Conservation (phyloP, 371 early-diverging fungal species). For the Fennellomyces sp. region DNA sequence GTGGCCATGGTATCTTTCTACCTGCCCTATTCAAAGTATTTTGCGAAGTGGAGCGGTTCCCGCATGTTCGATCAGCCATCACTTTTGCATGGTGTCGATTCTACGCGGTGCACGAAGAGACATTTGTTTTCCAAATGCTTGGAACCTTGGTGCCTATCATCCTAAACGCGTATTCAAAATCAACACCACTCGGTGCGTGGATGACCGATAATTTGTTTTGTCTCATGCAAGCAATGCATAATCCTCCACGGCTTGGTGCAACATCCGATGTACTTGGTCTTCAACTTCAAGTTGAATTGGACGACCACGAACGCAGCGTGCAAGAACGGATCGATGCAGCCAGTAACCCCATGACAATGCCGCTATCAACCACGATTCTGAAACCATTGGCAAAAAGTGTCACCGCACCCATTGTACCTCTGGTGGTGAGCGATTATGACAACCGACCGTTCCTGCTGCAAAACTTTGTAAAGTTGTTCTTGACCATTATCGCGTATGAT, state of each 20-base stretch:
- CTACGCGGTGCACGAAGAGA: conserved; percentile 66
- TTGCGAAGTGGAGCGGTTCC: conserved; percentile 51
- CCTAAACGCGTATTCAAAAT: conserved; percentile 42
- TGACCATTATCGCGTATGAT: conserved; percentile 72
- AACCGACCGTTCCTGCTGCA: conserved; percentile 52
- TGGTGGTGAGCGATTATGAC: conserved; percentile 29
- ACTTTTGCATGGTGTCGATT: conserved; percentile 65
- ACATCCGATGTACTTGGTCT: conserved; percentile 49
- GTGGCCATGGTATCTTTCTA: conserved; percentile 61
- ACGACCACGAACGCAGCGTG: conserved; percentile 47
- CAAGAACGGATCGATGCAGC: conserved; percentile 49
- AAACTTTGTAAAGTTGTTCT: conserved; percentile 62
- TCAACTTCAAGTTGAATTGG: conserved; percentile 51
- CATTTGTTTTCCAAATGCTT: conserved; percentile 72
- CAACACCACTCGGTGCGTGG: conserved; percentile 38
- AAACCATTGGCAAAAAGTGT: conserved; percentile 42
- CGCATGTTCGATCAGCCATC: conserved; percentile 54
- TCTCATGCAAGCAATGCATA: conserved; percentile 48
- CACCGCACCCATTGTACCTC: conserved; percentile 38
- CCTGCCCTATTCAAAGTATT: conserved; percentile 66
- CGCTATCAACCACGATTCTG: conserved; percentile 38
- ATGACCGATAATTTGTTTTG: conserved; percentile 48
- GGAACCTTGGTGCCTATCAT: conserved; percentile 63
- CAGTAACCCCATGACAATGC: conserved; percentile 43
- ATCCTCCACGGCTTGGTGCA: conserved; percentile 39